Evolutionary conservation across 176 grass and related monocot genomes (phyloP), one percentile per base, ranked within the genome.

Genomic region (Raddia guianensis): DNA sequence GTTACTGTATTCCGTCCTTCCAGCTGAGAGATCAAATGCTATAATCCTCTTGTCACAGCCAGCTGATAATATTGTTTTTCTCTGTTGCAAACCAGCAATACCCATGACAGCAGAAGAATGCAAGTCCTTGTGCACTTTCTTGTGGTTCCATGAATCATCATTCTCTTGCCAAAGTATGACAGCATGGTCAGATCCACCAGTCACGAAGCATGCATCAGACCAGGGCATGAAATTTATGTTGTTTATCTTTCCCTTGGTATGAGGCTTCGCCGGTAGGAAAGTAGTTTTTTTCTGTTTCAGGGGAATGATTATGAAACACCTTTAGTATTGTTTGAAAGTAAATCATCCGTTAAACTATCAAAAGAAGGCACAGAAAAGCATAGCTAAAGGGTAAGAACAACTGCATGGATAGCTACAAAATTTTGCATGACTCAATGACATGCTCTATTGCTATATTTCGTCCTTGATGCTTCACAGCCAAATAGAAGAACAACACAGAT

Each of bases 71-170:
- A 98, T 74, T 44, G 83, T 89, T 77, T 73, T 98, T 68, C 77
- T 98, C 49, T 98, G 95, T 42, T 93, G 86, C 84, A 98, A 78
- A 72, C 91, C 95, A 63, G 78, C 81, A 81, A 98, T 71, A 62
- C 90, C 95, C 90, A 91, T 91, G 54, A 98, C 95, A 82, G 86
- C 90, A 83, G 95, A 98, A 60, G 95, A 93, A 80, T 98, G 95
- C 56, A 84, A 59, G 42, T 89, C 80, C 74, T 69, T 84, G 46
- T 98, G 95, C 55, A 95, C 51, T 63, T 53, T 86, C 88, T 95
- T 98, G 84, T 69, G 67, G 73, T 86, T 95, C 88, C 89, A 98
- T 44, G 84, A 89, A 91, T 81, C 86, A 68, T 87, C 90, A 68
- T 67, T 86, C 42, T 95, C 90, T 83, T 89, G 88, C 95, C 95